phyloP scores from a whole-genome alignment of 768 basidiomycete species.

The Mycena maculata region DNA sequence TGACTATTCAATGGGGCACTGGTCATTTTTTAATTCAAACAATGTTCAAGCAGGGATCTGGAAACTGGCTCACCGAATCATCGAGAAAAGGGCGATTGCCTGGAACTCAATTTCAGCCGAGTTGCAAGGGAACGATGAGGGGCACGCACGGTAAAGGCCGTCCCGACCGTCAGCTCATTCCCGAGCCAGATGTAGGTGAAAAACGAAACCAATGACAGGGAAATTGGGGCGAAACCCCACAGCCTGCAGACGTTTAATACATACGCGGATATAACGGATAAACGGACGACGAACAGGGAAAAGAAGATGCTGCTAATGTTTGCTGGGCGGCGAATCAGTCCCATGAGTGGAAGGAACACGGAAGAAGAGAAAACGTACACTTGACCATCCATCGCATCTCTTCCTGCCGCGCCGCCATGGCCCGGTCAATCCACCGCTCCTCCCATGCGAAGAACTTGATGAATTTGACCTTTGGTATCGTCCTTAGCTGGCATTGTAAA shows the following conservation, averaged over 20 bases:
- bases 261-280: background rate
- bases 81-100: constrained; percentile 85
- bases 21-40: background rate
- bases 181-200: constrained; percentile 78
- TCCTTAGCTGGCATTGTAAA: background rate
- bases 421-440: constrained; percentile 77
- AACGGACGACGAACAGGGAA: background rate
- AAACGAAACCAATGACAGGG: constrained; percentile 80
- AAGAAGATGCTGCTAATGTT: background rate
- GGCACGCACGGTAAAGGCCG: constrained; percentile 81
- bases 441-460: constrained; percentile 91
- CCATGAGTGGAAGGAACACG: background rate
- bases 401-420: constrained; percentile 68
- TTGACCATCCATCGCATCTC: constrained; percentile 86
- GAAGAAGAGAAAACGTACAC: constrained; percentile 48
- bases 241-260: background rate
- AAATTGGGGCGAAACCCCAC: constrained; percentile 42
- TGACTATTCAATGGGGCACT: constrained; percentile 14
- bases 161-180: constrained; percentile 78
- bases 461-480: constrained; percentile 58
- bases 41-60: constrained; percentile 37
- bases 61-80: constrained; percentile 69
- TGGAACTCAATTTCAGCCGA: constrained; percentile 36
- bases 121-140: background rate
- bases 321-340: background rate